Conservation (phyloP, 2,329 filamentous ascomycete species). For the Endoconidiophora polonica region DNA sequence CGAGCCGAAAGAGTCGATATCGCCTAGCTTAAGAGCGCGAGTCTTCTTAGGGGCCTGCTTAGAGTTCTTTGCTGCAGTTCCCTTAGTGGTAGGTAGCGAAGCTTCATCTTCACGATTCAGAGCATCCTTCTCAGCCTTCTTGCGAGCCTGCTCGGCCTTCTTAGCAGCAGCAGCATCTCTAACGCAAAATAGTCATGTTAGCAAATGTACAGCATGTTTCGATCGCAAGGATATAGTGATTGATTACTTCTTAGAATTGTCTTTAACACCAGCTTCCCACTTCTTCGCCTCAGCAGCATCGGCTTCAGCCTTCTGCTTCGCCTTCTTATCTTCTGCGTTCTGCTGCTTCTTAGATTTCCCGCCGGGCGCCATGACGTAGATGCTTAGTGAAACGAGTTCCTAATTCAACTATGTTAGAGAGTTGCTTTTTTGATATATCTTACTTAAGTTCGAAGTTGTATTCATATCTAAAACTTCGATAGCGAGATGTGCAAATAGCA, state of each 20-base stretch:
- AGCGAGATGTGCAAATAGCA: no score
- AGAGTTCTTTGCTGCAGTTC: constrained; percentile 41
- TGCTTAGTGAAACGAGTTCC: no score
- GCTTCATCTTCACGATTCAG: constrained; percentile 70
- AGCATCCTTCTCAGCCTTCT: constrained; percentile 85
- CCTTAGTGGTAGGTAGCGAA: constrained; percentile 34
- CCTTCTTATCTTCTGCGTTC: constrained; percentile 57
- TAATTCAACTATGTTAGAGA: no score
- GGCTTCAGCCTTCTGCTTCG: constrained; percentile 48
- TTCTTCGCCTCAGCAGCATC: constrained; percentile 53
- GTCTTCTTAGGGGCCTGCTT: constrained; percentile 48
- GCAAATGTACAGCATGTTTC: constrained; percentile 5
- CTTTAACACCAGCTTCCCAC: constrained; percentile 79
- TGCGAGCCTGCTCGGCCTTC: constrained; percentile 63
- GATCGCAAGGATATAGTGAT: not conserved
- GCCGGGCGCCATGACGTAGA: no score
- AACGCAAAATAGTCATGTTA: constrained; percentile 1
- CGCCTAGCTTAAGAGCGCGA: constrained; percentile 55
- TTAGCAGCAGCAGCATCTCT: constrained; percentile 76
- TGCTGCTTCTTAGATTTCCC: no score
- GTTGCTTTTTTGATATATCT: no score
- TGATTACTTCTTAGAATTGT: constrained; percentile 68
- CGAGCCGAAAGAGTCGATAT: constrained; percentile 59
- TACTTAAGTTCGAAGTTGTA: no score
- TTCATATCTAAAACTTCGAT: no score